These are phyloP conservation scores for Panicum hallii DNA, from an alignment of 202 grass and related monocot species.

Conservation along the genomic window DNA sequence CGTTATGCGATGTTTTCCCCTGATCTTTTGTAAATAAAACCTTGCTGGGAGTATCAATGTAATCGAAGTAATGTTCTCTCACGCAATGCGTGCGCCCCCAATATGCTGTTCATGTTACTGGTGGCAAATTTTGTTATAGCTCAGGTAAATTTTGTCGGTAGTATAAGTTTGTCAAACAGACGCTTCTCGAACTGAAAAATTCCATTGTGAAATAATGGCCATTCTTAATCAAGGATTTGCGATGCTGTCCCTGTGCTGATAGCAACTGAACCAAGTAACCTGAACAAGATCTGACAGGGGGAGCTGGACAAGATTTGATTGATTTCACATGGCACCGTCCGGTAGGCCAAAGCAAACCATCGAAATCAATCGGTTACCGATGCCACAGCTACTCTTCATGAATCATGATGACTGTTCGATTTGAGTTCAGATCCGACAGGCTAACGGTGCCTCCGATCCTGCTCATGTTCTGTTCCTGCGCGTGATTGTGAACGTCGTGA, in stretches of 20 bases:
- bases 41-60: not conserved
- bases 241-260: not conserved
- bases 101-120: not conserved
- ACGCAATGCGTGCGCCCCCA: not conserved
- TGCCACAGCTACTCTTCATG: not conserved
- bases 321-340: not conserved
- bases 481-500: not conserved
- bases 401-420: not conserved
- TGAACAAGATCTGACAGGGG: constrained; percentile 13
- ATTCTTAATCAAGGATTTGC: not conserved
- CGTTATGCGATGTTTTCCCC: constrained; percentile 57
- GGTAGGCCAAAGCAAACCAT: not conserved
- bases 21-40: constrained; percentile 51
- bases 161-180: not conserved
- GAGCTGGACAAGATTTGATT: not conserved
- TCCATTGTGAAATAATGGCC: not conserved
- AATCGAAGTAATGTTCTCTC: constrained; percentile 18
- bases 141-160: not conserved
- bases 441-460: not conserved
- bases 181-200: not conserved
- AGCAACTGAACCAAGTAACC: not conserved
- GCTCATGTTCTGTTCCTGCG: not conserved
- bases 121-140: not conserved
- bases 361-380: constrained; percentile 8
- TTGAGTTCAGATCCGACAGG: not conserved